These are phyloP conservation scores for Cicer pinnatifidum DNA, from an alignment of 306 rosid genomes.

Conservation along the genomic window DNA sequence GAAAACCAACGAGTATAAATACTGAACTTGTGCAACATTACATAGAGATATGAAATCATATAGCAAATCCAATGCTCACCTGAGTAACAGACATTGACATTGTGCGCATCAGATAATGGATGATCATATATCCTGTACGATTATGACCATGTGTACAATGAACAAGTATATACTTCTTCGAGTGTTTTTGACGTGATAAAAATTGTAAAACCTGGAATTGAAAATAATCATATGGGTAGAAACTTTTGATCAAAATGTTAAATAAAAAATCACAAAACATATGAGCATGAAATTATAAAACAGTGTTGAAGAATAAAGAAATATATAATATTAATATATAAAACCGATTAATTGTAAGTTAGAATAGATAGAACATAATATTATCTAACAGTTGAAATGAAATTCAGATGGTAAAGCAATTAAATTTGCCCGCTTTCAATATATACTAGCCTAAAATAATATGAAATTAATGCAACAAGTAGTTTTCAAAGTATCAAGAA, in stretches of 20 bases:
- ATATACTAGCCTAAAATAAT: constrained; percentile 20
- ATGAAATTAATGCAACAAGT: constrained; percentile 13
- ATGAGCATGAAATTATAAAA: constrained; percentile 27
- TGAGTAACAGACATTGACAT: constrained; percentile 68
- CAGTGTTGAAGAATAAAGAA: constrained; percentile 8
- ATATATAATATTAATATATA: constrained; percentile 33
- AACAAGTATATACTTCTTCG: constrained; percentile 88
- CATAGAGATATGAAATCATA: constrained; percentile 30
- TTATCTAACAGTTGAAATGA: constrained; percentile 12
- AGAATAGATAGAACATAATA: constrained; percentile 7
- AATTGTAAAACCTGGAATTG: constrained; percentile 77
- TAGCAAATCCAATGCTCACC: constrained; percentile 55
- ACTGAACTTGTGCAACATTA: constrained; percentile 32
- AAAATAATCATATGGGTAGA: constrained; percentile 36
- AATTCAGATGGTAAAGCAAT: constrained; percentile 16
- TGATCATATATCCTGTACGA: constrained; percentile 97
- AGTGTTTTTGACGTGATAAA: constrained; percentile 77
- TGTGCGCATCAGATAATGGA: constrained; percentile 87
- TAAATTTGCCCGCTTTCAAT: constrained; percentile 14
- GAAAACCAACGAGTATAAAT: constrained; percentile 35
- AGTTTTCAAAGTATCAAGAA: constrained; percentile 7
- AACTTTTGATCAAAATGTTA: constrained; percentile 11
- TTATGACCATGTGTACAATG: constrained; percentile 99
- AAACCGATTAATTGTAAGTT: constrained; percentile 1
- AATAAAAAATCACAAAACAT: constrained; percentile 10